Evolutionary conservation across 495 filamentous ascomycete genomes (phyloP), one percentile per base, ranked within the genome.

Genomic region (Aspergillus mulundensis): DNA sequence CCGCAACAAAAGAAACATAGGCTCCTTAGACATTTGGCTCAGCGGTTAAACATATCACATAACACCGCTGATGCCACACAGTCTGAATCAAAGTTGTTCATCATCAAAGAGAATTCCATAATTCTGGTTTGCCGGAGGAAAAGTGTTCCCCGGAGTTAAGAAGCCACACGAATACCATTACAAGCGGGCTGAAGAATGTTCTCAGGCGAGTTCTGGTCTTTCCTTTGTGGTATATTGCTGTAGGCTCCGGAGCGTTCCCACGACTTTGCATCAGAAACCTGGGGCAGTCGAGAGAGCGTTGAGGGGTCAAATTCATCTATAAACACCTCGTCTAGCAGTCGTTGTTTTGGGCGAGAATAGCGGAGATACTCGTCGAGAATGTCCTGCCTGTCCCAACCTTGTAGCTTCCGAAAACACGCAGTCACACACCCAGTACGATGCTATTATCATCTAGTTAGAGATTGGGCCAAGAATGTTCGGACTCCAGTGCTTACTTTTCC

Each of bases 381-480:
- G 28, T 73, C 69, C 3, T 73, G 60, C 3, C 82, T 55, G 7
- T 78, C 68, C 84, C 86, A 87, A 3, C 83, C 83, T 34, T 77
- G 71, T 11, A 83, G 59, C 61, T 85, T 87, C 34, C 90, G 83
- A 34, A 94, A 76, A 53, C 84, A 82, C 18, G 77, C 90, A 40
- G 90, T 78, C 10, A 90, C 83, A 62, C 90, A 94, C 36, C 90
- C 90, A 25, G 90, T 95, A 20, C 90, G 87, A 61, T 95, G 90
- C 81, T 88, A n/a, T 54, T 21, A 20, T 21, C 28, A 14, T 14
- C 5, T 14, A 11, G 39, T 54, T 42, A 54, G 28, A 14, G 8
- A 20, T 34, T 14, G 11, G 42, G 1, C 3, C 19, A 23, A 19
- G 14, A 32, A 18, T 19, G 24, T 18, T 14, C 5, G 6, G 16